These are phyloP conservation scores for Cladosporium oxysporum DNA, from an alignment of 2,329 filamentous ascomycete genomes.

Conservation along the genomic window DNA sequence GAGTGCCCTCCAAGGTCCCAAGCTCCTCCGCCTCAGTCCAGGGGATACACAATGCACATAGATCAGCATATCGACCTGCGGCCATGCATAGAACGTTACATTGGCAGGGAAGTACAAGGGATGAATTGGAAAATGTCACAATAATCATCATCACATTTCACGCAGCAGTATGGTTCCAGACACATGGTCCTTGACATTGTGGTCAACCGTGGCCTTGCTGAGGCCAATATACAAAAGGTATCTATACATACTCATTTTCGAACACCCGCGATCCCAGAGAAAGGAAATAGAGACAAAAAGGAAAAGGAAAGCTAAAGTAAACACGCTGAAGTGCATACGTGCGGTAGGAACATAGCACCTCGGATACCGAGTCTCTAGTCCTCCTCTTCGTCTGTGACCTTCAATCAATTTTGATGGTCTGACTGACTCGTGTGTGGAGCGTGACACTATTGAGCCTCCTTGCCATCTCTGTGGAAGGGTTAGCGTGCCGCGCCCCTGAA, in stretches of 20 bases:
- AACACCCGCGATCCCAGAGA: conserved; percentile 15
- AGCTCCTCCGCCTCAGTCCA: conserved; percentile 7
- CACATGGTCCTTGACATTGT: background rate
- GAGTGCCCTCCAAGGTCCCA: conserved; percentile 2
- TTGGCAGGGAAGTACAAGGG: background rate
- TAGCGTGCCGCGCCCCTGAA: conserved; percentile 15
- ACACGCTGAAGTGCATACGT: conserved; percentile 9
- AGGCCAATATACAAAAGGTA: conserved; percentile 18
- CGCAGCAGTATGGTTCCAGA: background rate
- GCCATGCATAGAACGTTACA: conserved; percentile 3
- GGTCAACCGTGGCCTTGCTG: conserved; percentile 17
- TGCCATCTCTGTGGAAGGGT: background rate
- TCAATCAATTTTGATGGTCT: background rate
- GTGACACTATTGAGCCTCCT: conserved; percentile 1
- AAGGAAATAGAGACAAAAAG: conserved; percentile 13
- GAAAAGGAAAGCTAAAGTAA: conserved; percentile 3
- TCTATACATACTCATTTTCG: conserved; percentile 22
- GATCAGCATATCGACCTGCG: conserved; percentile 9
- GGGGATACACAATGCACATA: background rate
- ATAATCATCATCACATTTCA: background rate
- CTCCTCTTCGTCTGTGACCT: background rate
- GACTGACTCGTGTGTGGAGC: background rate
- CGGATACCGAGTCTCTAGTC: background rate
- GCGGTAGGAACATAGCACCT: background rate
- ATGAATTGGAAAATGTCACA: background rate